These are phyloP conservation scores for Trematosphaeria pertusa DNA, from an alignment of 2,329 filamentous ascomycete species.

Conservation along the genomic window DNA sequence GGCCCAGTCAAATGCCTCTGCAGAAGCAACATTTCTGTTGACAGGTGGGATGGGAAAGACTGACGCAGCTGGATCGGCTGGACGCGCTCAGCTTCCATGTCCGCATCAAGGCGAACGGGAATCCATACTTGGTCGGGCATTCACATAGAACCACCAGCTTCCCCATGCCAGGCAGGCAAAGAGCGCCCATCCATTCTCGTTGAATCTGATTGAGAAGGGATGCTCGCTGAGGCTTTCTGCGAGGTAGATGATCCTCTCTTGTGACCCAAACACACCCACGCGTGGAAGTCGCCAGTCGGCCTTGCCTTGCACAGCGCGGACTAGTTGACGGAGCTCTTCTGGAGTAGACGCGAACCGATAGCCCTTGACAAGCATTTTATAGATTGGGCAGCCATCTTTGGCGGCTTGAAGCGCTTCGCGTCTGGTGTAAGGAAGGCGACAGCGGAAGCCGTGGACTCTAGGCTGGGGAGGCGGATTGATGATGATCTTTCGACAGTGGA, in stretches of 20 bases:
- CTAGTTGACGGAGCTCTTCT: background rate
- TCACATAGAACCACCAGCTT: background rate
- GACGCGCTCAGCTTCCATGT: background rate
- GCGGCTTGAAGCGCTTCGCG: background rate
- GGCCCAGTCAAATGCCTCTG: background rate
- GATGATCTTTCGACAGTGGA: background rate
- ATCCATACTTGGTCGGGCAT: background rate
- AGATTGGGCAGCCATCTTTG: background rate
- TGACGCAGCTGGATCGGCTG: background rate
- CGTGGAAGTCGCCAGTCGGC: background rate
- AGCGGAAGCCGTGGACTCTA: background rate
- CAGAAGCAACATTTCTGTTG: background rate
- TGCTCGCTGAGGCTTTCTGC: background rate
- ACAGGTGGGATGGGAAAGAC: background rate
- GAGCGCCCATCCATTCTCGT: background rate
- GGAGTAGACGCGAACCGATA: background rate
- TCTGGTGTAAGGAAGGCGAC: background rate
- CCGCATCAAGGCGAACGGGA: background rate
- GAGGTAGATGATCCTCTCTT: background rate
- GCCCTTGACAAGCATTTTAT: background rate
- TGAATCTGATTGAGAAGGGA: background rate
- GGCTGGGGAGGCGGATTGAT: background rate
- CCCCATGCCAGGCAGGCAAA: background rate
- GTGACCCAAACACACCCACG: background rate
- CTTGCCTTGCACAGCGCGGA: background rate